Base-by-base conservation (phyloP, 371 early-diverging fungal genomes). In the Syncephalastrum racemosum region DNA sequence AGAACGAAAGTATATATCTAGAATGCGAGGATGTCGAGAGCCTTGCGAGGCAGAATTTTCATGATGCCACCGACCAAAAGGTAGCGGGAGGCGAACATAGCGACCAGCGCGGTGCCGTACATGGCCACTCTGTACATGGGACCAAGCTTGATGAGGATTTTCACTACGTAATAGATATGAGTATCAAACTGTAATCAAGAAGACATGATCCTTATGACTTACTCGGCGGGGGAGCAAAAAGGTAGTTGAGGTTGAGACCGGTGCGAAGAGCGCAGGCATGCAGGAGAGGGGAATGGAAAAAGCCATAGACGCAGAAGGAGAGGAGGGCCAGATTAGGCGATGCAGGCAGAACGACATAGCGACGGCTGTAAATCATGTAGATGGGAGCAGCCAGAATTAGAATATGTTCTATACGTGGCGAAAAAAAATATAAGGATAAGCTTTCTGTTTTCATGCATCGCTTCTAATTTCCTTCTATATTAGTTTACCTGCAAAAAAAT, bases 181-280 rank as follows among this genome's bases (percentile, higher is more conserved):
- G 53, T 50, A 27, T 50, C 4, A 45, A 2, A 40, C 3, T 10
- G 2, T 16, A 45, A 45, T 5, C 23, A 15, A 16, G 8, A 1
- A 14, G 16, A 42, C 19, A 23, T n/a, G 18, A 16, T 31, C 23
- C 24, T 40, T 8, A 6, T 10, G 13, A 64, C 70, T 70, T 72
- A 75, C 82, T 73, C 50, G 81, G 82, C 46, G 84, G 84, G 10
- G 82, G 84, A 49, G 80, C 68, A 59, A 80, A 68, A 54, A 83
- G 69, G 57, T 86, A 86, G 59, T 86, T 86, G 39, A 86, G 54
- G 49, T 86, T 86, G 52, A 75, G 64, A 22, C 82, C 81, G 7
- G 78, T 70, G 15, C 67, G 46, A n/a, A 86, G 60, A 2, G 86
- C 81, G 47, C 74, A 63, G 18, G 74, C n/a, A 58, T 76, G 74